Evolutionary conservation across 345 rosid genomes (phyloP), one percentile per base, ranked within the genome.

Genomic region (Limnanthes douglasii): DNA sequence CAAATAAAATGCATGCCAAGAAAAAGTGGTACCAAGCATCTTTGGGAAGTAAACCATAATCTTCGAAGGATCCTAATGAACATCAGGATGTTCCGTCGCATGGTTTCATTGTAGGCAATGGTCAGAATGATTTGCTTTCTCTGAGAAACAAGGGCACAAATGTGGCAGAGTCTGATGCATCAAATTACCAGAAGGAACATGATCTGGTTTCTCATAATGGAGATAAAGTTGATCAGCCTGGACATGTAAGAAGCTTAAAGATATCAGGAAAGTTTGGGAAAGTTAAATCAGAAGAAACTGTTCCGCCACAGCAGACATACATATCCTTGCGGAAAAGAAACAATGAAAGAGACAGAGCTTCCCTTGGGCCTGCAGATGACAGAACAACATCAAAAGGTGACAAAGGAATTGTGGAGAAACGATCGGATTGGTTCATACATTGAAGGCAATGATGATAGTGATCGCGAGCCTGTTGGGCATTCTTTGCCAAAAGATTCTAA

Each of bases 161-260:
- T 48, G 38, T 13, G 41, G 46, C 66, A 37, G 63, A 72, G 37
- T 37, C 70, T 41, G 66, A 61, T 19, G 70, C 65, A 35, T 80
- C 92, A 31, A 72, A 71, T 64, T 55, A 68, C 55, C 68, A 62
- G 44, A 84, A 60, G 46, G 86, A 78, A 32, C 76, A 64, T 46
- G 67, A 68, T 42, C 14, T 56, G 57, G 55, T 62, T 18, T 31
- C 65, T 35, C 59, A 74, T 13, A 80, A 74, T 49, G 57, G 18
- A 38, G 44, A 29, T 43, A 51, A 21, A 36, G 36, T 12, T 37
- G 50, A 52, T 37, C 57, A 43, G 57, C 29, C 50, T 1, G 28
- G 56, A 0, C 56, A 56, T 38, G 51, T 49, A 18, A 24, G 38
- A 37, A 43, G 50, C 37, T 33, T 43, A 29, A 56, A 43, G 51